Evolutionary conservation across 139 green algal genomes (phyloP).

Genomic region (Nannochloris sp.): DNA sequence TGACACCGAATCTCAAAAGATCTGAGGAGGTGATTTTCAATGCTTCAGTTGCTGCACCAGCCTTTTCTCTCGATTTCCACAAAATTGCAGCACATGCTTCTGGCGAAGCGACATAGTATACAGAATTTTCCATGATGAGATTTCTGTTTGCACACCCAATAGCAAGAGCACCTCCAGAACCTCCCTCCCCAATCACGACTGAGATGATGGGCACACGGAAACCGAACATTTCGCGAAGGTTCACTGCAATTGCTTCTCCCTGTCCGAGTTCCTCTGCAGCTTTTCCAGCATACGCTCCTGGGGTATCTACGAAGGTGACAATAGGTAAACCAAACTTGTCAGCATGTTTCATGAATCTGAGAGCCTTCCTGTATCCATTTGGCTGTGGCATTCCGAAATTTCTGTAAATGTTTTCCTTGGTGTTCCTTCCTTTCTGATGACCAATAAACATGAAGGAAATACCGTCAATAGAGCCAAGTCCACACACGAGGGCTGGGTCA

Average conservation of each 20-base stretch:
- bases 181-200: slow-evolving; percentile 91
- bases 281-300: slow-evolving; percentile 86
- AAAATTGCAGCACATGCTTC: slow-evolving; percentile 94
- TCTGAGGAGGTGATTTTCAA: slow-evolving; percentile 83
- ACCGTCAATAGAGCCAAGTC: slow-evolving; percentile 84
- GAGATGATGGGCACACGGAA: slow-evolving; percentile 87
- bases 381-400: slow-evolving; percentile 96
- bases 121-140: slow-evolving; percentile 88
- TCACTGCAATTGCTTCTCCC: slow-evolving; percentile 92
- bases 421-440: slow-evolving; percentile 96
- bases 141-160: slow-evolving; percentile 85
- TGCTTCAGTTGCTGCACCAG: slow-evolving; percentile 74
- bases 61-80: slow-evolving; percentile 84
- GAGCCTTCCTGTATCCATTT: slow-evolving; percentile 92
- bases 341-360: slow-evolving; percentile 94
- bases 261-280: slow-evolving; percentile 88
- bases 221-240: slow-evolving; percentile 96
- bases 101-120: slow-evolving; percentile 94
- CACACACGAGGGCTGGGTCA: slow-evolving; percentile 91
- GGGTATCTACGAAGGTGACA: slow-evolving; percentile 95
- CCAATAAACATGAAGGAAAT: slow-evolving; percentile 95
- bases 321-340: slow-evolving; percentile 95
- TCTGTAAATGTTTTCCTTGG: slow-evolving; percentile 92
- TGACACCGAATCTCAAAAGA: slow-evolving; percentile 73
- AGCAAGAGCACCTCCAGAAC: slow-evolving; percentile 83